Base-by-base conservation (phyloP, 805 yeast species). In the Debaryomyces hansenii region DNA sequence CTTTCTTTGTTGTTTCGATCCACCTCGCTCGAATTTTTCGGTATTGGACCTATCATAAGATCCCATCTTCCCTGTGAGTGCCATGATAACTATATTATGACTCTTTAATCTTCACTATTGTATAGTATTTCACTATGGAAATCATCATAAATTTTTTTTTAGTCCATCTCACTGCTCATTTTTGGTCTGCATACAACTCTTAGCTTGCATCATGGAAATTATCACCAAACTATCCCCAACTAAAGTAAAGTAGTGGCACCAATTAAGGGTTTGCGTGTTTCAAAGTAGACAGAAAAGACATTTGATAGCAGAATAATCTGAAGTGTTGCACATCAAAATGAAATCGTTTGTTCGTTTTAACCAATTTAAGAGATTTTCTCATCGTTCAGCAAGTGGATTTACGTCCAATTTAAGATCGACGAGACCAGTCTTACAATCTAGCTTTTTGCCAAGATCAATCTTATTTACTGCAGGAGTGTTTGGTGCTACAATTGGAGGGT, bases 401-500 rank as follows among this genome's bases (percentile, higher is more conserved):
- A 21, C n/a, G 18, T 21, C 29, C 18, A 35, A 20, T 11, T 35
- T 40, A 36, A 41, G 16, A 36, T 5, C 41, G 18, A 35, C 12
- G 28, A 47, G 40, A 35, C 48, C 52, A 18, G 31, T 42, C 15
- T 38, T 53, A 18, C 48, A 47, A 20, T 37, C 59, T 18, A 55
- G 61, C 42, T 33, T 60, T 14, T 14, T 60, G 4, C 58, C 61
- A 4, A 44, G 50, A 9, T 45, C 53, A 10, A 44, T 56, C 21
- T 35, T 48, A 1, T 40, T 46, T 4, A 40, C 45, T 33, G 53
- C 53, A 20, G 61, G 61, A 10, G 33, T 59, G 10, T 54, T 58
- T 3, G 69, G 63, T 16, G 67, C 62, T 12, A 51, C 63, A 7
- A 62, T 62, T 20, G 73, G 63, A 2, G 85, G 83, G 14, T 75